phyloP scores from a whole-genome alignment of 208 protist species.

The Crithidia sp. region DNA sequence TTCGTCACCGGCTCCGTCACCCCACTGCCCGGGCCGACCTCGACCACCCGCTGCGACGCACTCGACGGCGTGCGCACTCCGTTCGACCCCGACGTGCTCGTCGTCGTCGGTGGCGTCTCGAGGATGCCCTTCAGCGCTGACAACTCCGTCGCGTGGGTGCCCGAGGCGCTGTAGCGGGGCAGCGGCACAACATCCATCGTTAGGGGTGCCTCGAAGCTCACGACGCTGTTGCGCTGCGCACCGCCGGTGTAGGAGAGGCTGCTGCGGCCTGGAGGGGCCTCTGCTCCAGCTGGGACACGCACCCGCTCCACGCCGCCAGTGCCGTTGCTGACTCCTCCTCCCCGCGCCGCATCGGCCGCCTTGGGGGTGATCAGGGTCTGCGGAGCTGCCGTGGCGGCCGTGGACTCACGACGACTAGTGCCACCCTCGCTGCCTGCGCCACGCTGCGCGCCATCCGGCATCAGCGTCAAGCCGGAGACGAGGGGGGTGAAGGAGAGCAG shows the following conservation, averaged over 20 bases:
- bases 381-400: neutral
- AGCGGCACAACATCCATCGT: neutral
- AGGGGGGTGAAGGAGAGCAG: slow-evolving; percentile 11
- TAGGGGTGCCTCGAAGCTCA: slow-evolving; percentile 16
- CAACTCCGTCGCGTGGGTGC: neutral
- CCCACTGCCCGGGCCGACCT: neutral
- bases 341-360: neutral
- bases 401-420: neutral
- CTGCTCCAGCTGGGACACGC: neutral
- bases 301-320: neutral
- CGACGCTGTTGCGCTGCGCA: slow-evolving; percentile 13
- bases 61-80: neutral
- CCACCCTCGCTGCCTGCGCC: neutral
- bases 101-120: neutral
- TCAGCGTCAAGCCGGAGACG: neutral
- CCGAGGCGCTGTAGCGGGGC: neutral
- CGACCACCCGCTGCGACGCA: neutral
- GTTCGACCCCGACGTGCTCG: neutral
- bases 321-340: no score
- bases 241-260: slow-evolving; percentile 7
- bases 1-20: neutral
- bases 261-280: neutral
- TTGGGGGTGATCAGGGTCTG: neutral
- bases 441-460: neutral
- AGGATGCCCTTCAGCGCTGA: neutral